Evolutionary conservation across 805 yeast genomes (phyloP), one percentile per base, ranked within the genome.

Genomic region (Wickerhamiella azyma): DNA sequence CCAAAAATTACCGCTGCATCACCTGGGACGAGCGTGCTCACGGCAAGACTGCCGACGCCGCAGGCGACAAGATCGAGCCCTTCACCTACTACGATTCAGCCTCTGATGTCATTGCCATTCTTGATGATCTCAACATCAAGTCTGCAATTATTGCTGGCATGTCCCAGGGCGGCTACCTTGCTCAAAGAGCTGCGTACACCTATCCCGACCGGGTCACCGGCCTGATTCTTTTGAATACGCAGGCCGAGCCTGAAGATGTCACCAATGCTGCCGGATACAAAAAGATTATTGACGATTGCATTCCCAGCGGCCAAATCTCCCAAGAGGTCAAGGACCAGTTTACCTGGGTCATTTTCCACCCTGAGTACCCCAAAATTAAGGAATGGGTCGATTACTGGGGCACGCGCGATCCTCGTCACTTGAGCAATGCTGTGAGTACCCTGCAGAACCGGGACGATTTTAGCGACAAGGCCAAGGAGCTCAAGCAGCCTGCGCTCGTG

Each of bases 11-110:
- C 26, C 16, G 21, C 11, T 42, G 45, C 17, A 42, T 42, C 40
- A 21, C 35, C 30, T 42, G 39, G 39, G 45, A 42, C 26, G 45
- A 42, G 26, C 39, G 45, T 8, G 45, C 32, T 8, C 45, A 42
- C 16, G 45, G 45, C 8, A 42, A 42, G 19, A 42, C 45, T 26
- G 45, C 45, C 14, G 17, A 24, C 9, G 35, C 11, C n/a, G n/a
- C n/a, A 14, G 35, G 14, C 24, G 16, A 32, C 39, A 26, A 38
- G 10, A 14, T 14, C 28, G 37, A 33, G 18, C 37, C 37, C 8
- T 42, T 42, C 24, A 30, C 39, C 5, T 42, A 42, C 29, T 42
- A 42, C n/a, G 45, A 42, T 17, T 21, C 33, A n/a, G 45, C 45
- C 26, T 19, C 38, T 16, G 45, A 42, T 28, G 9, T 42, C 24